Evolutionary conservation across 257 asterid species (phyloP).

Genomic region (Nicotiana knightiana): DNA sequence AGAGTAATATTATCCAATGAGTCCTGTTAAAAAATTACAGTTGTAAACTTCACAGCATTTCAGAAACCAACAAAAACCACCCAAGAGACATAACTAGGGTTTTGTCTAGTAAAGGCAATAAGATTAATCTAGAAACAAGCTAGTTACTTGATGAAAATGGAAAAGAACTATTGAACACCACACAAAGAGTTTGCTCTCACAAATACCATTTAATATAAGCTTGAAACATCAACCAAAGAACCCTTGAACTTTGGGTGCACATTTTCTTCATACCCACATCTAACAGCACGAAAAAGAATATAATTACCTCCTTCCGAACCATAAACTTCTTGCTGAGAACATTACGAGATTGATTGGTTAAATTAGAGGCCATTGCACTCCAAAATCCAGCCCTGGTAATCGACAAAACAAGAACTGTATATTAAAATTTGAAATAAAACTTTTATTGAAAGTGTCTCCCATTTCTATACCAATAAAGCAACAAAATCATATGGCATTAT

Average conservation of each 20-base stretch:
- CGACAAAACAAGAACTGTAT: not conserved
- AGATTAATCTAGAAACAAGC: not conserved
- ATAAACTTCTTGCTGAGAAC: conserved; percentile 93
- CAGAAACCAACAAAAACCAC: not conserved
- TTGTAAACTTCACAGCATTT: conserved; percentile 18
- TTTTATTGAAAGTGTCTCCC: not conserved
- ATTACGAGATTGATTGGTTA: conserved; percentile 90
- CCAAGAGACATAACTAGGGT: not conserved
- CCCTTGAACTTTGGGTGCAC: not conserved
- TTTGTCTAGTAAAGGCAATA: not conserved
- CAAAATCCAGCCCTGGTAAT: conserved; percentile 79
- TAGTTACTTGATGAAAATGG: not conserved
- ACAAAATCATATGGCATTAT: conserved; percentile 4
- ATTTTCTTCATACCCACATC: not conserved
- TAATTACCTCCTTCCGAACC: conserved; percentile 85
- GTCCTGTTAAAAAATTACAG: conserved; percentile 23
- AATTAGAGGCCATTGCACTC: conserved; percentile 99
- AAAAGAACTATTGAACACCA: not conserved
- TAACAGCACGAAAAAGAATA: not conserved
- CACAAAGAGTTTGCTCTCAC: not conserved
- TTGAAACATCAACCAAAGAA: not conserved
- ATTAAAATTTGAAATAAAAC: not conserved
- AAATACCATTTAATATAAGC: not conserved
- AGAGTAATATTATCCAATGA: conserved; percentile 51
- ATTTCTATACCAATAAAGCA: conserved; percentile 10